Evolutionary conservation across 169 alveolate genomes (phyloP).

Genomic region (Plasmodium cynomolgi): DNA sequence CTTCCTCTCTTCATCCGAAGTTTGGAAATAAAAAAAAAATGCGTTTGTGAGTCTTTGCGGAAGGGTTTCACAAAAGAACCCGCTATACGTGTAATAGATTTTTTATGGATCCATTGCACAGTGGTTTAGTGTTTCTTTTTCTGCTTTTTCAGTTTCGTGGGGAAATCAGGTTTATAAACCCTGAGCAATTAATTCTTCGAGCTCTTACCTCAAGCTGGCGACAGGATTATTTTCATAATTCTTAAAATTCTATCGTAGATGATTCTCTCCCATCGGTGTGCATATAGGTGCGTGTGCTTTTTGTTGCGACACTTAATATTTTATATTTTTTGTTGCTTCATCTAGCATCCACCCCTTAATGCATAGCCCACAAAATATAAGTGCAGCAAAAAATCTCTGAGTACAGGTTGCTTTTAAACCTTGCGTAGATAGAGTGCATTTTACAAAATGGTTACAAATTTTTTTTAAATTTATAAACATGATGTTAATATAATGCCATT

Average conservation of each 20-base stretch:
- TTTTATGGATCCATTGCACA: neutral
- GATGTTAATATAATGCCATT: neutral
- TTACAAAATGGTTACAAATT: neutral
- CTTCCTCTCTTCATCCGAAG: neutral
- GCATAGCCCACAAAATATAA: neutral
- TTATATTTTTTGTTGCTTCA: neutral
- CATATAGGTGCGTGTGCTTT: neutral
- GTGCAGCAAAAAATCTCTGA: neutral
- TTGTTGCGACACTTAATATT: neutral
- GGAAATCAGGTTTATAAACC: conserved; percentile 10
- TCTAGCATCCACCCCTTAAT: neutral
- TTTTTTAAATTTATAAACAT: neutral
- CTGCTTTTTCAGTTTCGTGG: neutral
- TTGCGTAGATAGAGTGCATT: neutral
- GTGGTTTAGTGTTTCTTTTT: neutral
- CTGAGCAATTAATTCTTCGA: neutral
- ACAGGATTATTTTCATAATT: neutral
- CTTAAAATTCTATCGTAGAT: neutral
- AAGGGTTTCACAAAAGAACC: neutral
- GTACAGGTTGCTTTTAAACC: neutral
- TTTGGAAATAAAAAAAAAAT: neutral
- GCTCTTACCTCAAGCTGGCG: neutral
- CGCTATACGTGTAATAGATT: neutral
- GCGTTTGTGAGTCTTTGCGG: neutral
- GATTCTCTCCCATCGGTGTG: conserved; percentile 1